Evolutionary conservation across 306 rosid genomes (phyloP).

Genomic region (Malus sieversii): DNA sequence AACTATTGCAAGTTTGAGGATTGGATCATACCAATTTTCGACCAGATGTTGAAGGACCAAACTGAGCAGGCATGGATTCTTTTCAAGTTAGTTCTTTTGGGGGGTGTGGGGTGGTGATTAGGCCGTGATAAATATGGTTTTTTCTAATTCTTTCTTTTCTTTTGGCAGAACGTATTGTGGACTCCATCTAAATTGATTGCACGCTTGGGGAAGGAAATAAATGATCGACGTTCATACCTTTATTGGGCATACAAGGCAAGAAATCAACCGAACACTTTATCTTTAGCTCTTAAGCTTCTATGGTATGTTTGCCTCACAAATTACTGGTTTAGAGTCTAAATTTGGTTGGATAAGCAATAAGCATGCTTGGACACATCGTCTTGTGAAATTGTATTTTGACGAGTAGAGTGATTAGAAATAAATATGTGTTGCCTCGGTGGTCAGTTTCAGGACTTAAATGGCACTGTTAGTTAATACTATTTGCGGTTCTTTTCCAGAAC

Average conservation of each 20-base stretch:
- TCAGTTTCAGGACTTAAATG: background rate
- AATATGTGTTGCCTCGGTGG: background rate
- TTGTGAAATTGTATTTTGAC: background rate
- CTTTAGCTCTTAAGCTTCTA: background rate
- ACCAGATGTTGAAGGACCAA: constrained; percentile 88
- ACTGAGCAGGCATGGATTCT: constrained; percentile 40
- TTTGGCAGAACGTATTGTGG: constrained; percentile 60
- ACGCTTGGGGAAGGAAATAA: constrained; percentile 86
- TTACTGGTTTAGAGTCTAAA: background rate
- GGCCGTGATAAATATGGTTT: background rate
- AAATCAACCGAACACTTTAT: background rate
- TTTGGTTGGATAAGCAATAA: background rate
- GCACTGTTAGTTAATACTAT: too few species aligned
- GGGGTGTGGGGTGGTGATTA: background rate
- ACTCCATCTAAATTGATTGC: constrained; percentile 78
- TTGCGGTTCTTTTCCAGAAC: constrained; percentile 47
- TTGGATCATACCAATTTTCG: constrained; percentile 87
- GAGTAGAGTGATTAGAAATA: background rate
- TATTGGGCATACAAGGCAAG: constrained; percentile 90
- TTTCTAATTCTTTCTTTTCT: background rate
- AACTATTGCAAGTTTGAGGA: constrained; percentile 94
- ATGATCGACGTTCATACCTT: constrained; percentile 72
- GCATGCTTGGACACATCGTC: background rate
- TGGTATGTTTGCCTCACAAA: background rate
- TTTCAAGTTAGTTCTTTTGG: background rate